phyloP scores from a whole-genome alignment of 2,329 filamentous ascomycete genomes.

The Ceratocystis destructans region DNA sequence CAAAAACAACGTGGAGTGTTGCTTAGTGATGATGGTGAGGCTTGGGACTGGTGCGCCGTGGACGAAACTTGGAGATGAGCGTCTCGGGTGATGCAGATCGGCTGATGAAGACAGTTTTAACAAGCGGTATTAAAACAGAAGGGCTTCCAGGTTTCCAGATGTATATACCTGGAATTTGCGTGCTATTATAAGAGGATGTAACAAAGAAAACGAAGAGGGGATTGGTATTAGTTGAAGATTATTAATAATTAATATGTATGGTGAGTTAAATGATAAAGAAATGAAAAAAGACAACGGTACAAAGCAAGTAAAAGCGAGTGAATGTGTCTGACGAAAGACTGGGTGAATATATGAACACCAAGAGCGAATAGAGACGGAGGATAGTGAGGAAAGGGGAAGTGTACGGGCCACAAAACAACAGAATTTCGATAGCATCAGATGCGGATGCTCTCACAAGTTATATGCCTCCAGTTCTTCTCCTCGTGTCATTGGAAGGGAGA shows the following conservation, averaged over 20 bases:
- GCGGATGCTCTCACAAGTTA: not conserved
- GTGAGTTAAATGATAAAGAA: not conserved
- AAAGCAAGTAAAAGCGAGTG: not conserved
- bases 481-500: not conserved
- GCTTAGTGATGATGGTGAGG: not conserved
- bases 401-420: not conserved
- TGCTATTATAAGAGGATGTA: not conserved
- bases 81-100: conserved; percentile 5
- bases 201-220: not conserved
- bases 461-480: not conserved
- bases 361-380: too few relatives aligned
- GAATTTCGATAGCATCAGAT: not conserved
- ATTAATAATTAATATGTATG: not conserved
- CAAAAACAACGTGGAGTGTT: not conserved
- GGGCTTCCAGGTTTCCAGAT: not conserved
- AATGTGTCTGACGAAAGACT: not conserved
- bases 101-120: not conserved
- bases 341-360: not conserved
- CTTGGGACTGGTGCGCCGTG: not conserved
- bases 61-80: not conserved
- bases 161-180: too few relatives aligned
- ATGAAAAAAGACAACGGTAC: not conserved
- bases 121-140: not conserved
- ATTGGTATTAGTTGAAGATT: not conserved
- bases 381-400: too few relatives aligned